phyloP scores from a whole-genome alignment of 371 early-diverging fungal species.

The Nematocida sp. region DNA sequence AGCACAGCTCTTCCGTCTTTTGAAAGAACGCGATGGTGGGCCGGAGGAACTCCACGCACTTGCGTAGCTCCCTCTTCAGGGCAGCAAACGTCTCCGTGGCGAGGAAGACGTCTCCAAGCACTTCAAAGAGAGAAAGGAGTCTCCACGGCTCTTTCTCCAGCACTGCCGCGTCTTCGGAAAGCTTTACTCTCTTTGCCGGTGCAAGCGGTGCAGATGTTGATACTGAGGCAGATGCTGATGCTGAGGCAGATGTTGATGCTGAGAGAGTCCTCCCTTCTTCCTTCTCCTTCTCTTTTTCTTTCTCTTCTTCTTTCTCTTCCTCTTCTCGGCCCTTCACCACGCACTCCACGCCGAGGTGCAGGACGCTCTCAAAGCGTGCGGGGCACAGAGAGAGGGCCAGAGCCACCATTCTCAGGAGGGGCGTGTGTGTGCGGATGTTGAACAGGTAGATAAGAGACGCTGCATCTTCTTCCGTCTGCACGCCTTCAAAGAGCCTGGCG shows the following conservation, averaged over 20 bases:
- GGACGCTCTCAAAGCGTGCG: background rate
- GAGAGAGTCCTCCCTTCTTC: background rate
- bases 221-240: background rate
- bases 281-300: background rate
- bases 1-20: background rate
- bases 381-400: background rate
- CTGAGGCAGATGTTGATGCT: too few species aligned
- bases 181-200: conserved; percentile 10
- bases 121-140: conserved; percentile 32
- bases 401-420: conserved; percentile 11
- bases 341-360: conserved; percentile 18
- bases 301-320: background rate
- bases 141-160: conserved; percentile 21
- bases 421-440: background rate
- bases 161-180: conserved; percentile 13
- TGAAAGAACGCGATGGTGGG: conserved; percentile 22
- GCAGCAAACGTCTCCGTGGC: conserved; percentile 12
- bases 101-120: conserved; percentile 11
- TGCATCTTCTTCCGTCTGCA: background rate
- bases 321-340: background rate
- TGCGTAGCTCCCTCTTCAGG: background rate
- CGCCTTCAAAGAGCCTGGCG: background rate
- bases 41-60: conserved; percentile 15
- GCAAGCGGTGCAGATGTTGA: background rate
- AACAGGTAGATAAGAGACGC: conserved; percentile 13